Base-by-base conservation (phyloP, 139 green algal genomes). In the Tetraselmis chui region DNA sequence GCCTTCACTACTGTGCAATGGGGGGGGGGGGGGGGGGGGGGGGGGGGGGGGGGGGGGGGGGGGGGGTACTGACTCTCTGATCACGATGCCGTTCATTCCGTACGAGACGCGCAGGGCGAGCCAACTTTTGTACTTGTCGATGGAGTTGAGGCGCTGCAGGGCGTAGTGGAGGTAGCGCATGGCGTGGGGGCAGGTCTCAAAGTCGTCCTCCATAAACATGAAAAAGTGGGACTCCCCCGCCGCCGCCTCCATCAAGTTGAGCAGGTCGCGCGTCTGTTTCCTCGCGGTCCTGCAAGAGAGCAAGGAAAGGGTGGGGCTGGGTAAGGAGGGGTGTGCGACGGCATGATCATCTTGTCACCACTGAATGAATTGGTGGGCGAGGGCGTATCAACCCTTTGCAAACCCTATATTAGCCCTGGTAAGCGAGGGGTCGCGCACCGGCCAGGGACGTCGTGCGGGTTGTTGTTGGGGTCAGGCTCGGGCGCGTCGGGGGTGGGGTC, bases 191-290 rank as follows among this genome's bases (percentile, higher is more conserved):
- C 1, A 30, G 1, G 29, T 76, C 76, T 78, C 77, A 76, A 88
- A 88, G 32, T 86, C 82, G 80, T 88, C 86, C 79, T 89, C 86
- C 83, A 89, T 86, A 76, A 89, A 89, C 26, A 87, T n/a, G 82
- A 85, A 89, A 76, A 87, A 85, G 58, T 82, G 67, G 0, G 78
- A 77, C 0, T 77, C 29, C 0, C 79, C 77, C 79, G 29, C 29
- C 23, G 85, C 83, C 25, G 45, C 28, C 22, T 84, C 75, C 83
- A 89, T 31, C 58, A 89, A 79, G 1, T 59, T 31, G 24, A 89
- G 79, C 76, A 89, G 59, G 76, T 89, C 79, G 59, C 81, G 83
- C 2, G 83, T 89, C 83, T 89, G 86, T 28, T 79, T 79, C 23
- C 86, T 30, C 28, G 87, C 86, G 28, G 85, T 45, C 31, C 80